These are phyloP conservation scores for Rosa multiflora DNA, from an alignment of 306 rosid genomes.

Conservation along the genomic window DNA sequence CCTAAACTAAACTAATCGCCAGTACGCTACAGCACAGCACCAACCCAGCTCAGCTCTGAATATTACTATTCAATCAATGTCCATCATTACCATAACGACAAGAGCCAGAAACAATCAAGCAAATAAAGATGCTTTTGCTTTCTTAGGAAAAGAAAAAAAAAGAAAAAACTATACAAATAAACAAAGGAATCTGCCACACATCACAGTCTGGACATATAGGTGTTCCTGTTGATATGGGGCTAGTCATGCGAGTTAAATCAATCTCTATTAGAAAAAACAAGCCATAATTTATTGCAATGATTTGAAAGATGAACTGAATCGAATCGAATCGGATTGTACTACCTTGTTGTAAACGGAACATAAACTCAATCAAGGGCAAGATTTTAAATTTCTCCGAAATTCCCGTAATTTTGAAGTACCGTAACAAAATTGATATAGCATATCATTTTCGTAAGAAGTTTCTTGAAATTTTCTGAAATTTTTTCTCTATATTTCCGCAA, in stretches of 20 bases:
- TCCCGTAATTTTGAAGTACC: no score
- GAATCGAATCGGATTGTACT: neutral
- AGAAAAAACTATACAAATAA: neutral
- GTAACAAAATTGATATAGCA: no score
- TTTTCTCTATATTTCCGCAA: no score
- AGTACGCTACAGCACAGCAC: conserved; percentile 11
- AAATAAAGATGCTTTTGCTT: no score
- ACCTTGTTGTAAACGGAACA: neutral
- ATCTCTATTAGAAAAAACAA: neutral
- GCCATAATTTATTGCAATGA: neutral
- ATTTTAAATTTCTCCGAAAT: no score
- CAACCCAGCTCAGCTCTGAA: conserved; percentile 14
- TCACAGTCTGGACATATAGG: neutral
- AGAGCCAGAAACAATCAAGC: conserved; percentile 1
- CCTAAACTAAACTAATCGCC: neutral
- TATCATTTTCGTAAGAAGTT: no score
- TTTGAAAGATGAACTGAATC: neutral
- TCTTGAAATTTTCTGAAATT: no score
- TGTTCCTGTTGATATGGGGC: neutral
- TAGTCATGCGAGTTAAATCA: neutral
- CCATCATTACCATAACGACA: conserved; percentile 20
- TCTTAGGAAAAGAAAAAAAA: neutral
- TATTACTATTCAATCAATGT: conserved; percentile 12
- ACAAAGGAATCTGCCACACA: neutral
- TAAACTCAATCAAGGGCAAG: neutral